Evolutionary conservation across 2,329 filamentous ascomycete genomes (phyloP).

Genomic region (Ophiostoma angusticollis): DNA sequence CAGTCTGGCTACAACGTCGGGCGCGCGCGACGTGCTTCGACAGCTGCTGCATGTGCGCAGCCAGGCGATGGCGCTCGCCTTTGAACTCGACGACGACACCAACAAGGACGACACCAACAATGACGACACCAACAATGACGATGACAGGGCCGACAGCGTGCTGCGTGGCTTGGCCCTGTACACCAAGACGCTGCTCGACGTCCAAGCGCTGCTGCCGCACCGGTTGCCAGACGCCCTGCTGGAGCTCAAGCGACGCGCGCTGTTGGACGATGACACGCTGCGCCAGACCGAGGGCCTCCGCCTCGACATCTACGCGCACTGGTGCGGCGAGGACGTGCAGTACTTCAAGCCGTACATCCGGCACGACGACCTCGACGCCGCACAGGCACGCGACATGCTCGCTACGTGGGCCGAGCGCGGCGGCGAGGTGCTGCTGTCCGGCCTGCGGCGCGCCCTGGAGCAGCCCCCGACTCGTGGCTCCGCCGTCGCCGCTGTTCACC

Average conservation of each 20-base stretch:
- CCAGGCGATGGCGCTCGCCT: conserved; percentile 50
- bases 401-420: conserved; percentile 51
- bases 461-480: no score
- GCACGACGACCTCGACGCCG: conserved; percentile 58
- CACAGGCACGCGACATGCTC: conserved; percentile 47
- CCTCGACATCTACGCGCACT: conserved; percentile 63
- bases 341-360: conserved; percentile 81
- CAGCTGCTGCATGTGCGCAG: conserved; percentile 66
- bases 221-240: conserved; percentile 57
- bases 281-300: conserved; percentile 55
- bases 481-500: conserved; percentile 22
- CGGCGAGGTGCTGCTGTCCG: conserved; percentile 45
- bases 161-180: conserved; percentile 59
- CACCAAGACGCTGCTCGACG: conserved; percentile 53
- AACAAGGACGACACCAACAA: conserved; percentile 10
- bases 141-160: conserved; percentile 31
- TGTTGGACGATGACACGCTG: conserved; percentile 61
- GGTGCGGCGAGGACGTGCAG: conserved; percentile 71
- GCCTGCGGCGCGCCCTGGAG: conserved; percentile 46
- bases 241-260: conserved; percentile 53
- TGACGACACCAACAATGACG: not conserved
- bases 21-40: conserved; percentile 62
- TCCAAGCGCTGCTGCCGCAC: conserved; percentile 61
- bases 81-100: conserved; percentile 36
- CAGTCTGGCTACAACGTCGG: conserved; percentile 67